Conservation (phyloP, 2,329 filamentous ascomycete genomes). For the Fragosphaeria purpurea region DNA sequence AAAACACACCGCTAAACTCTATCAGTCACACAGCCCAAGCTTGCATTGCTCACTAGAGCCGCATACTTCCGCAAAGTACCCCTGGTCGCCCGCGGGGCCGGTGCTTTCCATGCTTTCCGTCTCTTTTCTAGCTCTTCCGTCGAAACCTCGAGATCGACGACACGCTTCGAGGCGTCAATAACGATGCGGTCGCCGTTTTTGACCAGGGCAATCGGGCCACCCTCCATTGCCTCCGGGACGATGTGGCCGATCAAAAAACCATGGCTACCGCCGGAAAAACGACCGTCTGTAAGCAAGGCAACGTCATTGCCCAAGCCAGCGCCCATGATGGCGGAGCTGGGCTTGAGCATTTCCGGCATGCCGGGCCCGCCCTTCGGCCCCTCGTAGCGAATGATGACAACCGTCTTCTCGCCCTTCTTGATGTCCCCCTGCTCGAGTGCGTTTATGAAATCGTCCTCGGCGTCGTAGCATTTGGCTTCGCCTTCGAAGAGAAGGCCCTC, state of each 20-base stretch:
- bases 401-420: slow-evolving; percentile 77
- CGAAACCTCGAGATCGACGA: slow-evolving; percentile 57
- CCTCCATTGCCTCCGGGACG: slow-evolving; percentile 76
- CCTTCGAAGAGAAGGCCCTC: slow-evolving; percentile 78
- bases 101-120: slow-evolving; percentile 51
- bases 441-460: slow-evolving; percentile 69
- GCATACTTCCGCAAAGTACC: slow-evolving; percentile 66
- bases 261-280: slow-evolving; percentile 73
- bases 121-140: slow-evolving; percentile 53
- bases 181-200: slow-evolving; percentile 68
- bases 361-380: slow-evolving; percentile 88
- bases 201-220: slow-evolving; percentile 77
- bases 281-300: slow-evolving; percentile 63
- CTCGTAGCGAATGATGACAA: slow-evolving; percentile 86
- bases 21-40: slow-evolving; percentile 49
- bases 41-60: slow-evolving; percentile 45
- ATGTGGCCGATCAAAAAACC: slow-evolving; percentile 84
- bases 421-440: slow-evolving; percentile 70
- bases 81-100: slow-evolving; percentile 45
- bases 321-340: slow-evolving; percentile 87
- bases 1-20: not conserved
- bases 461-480: slow-evolving; percentile 73
- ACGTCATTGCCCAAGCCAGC: slow-evolving; percentile 70
- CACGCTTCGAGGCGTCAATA: slow-evolving; percentile 69
- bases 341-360: slow-evolving; percentile 93